Evolutionary conservation across 2,329 filamentous ascomycete species (phyloP), one percentile per base, ranked within the genome.

Genomic region (Bipolaris victoriae): DNA sequence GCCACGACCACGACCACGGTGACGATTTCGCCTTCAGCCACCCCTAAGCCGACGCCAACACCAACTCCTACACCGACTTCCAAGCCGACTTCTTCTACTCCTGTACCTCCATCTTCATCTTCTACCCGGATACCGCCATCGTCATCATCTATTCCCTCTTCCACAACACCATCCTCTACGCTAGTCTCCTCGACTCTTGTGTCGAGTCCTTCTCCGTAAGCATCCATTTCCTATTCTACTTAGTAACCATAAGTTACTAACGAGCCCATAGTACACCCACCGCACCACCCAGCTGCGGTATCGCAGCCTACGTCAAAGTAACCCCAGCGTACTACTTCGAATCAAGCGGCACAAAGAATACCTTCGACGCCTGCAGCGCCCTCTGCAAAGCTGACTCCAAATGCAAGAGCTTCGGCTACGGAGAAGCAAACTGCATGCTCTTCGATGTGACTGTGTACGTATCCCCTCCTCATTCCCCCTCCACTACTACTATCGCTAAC

Each of bases 391-490:
- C 70, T 9, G 71, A 74, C 47, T 55, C 60, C 10, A 68, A 71
- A 29, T 74, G 71, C 60, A 67, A 68, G 60, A 67, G 64, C 40
- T 74, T 73, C 29, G 71, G 69, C 18, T 74, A 73, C 36, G 71
- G 71, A 26, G 70, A 74, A 41, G 65, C 70, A 15, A 73, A 74
- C 46, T 74, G 71, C 63, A 68, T 74, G 67, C 61, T 74, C 5
- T 74, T 74, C 51, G 67, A 67, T 41, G 68, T 74, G 3, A 39
- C 52, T 44, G 69, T 66, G 70, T 74, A 69, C n/a, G 71, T 59
- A 29, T 36, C 48, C 11, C 26, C 36, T 11, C 24, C 20, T 13
- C 24, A 20, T 31, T 9, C 3, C 35, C 26, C 6, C 24, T 18
- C 9, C 9, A 13, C 3, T 9, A 13, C 3, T 39, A 45, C 36